Base-by-base conservation (phyloP, 257 asterid genomes). In the Vinca minor region DNA sequence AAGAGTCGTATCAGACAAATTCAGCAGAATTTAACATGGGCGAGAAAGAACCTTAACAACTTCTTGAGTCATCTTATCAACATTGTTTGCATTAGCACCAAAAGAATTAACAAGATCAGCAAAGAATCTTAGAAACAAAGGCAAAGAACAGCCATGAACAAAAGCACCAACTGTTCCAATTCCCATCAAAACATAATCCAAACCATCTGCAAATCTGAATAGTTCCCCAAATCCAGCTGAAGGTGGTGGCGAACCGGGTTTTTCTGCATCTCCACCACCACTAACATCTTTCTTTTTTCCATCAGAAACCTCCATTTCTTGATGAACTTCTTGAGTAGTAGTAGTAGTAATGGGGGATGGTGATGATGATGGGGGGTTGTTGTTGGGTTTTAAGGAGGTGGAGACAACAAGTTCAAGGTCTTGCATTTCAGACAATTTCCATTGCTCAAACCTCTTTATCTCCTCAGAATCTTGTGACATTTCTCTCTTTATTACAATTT, bases 31-130 rank as follows among this genome's bases (percentile, higher is more conserved):
- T n/a, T n/a, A n/a, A n/a, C n/a, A n/a, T n/a, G n/a, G n/a, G 46
- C 69, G 50, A 74, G 9, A 48, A 67, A 15, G 39, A 4, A 69
- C 3, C 7, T 34, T 34, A 34, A 87, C 71, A 67, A 93, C 99
- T 80, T 93, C 93, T 62, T 89, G 93, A 2, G 94, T 85, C 99
- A 93, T 93, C 78, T 85, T 93, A 73, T 89, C 97, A 72, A 86
- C 94, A 83, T 93, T 70, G 71, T 87, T 69, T 8, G 92, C 96
- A 74, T 93, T 85, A 59, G 96, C 74, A 48, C 99, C 99, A 68
- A 93, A 89, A 21, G 99, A 93, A 74, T 93, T 89, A 36, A 93
- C 97, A 70, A 89, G 96, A 93, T 93, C 99, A 73, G 99, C 97
- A 56, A 93, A 93, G 83, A 93, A 93, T 67, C 99, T 79, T 38